Conservation (phyloP, 768 basidiomycete genomes). For the Gymnopilus junonius region DNA sequence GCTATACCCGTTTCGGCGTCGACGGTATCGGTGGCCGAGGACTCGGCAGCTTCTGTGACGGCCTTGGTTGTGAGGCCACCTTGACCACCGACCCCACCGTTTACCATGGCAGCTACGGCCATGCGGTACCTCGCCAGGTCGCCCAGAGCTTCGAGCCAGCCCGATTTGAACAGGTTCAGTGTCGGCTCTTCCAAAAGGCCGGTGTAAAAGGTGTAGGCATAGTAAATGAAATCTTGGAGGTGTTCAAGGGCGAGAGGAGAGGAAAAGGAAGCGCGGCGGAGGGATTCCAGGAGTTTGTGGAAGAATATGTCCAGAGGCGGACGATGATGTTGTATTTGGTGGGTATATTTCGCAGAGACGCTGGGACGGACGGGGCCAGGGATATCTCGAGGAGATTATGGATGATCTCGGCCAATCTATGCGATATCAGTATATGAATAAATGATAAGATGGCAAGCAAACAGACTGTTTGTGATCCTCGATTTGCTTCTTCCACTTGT, state of each 20-base stretch:
- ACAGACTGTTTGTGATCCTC: slow-evolving; percentile 85
- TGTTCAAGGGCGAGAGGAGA: slow-evolving; percentile 81
- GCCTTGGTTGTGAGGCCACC: slow-evolving; percentile 61
- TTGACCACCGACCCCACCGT: slow-evolving; percentile 45
- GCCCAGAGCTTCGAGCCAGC: slow-evolving; percentile 97
- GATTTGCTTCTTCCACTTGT: slow-evolving; percentile 76
- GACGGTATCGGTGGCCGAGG: slow-evolving; percentile 16
- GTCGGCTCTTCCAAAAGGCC: slow-evolving; percentile 83
- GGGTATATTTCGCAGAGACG: slow-evolving; percentile 87
- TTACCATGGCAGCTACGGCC: slow-evolving; percentile 90
- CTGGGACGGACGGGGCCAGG: slow-evolving; percentile 84
- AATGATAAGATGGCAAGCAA: slow-evolving; percentile 8
- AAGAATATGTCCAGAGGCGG: slow-evolving; percentile 90
- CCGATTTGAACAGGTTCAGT: slow-evolving; percentile 69
- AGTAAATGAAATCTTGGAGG: slow-evolving; percentile 93
- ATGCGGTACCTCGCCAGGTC: slow-evolving; percentile 95
- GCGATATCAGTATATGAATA: slow-evolving; percentile 7
- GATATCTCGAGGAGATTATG: slow-evolving; percentile 88
- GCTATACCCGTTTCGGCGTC: slow-evolving; percentile 18
- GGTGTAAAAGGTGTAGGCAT: slow-evolving; percentile 94
- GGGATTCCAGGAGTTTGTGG: slow-evolving; percentile 86
- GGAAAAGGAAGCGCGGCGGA: slow-evolving; percentile 82
- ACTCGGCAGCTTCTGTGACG: slow-evolving; percentile 46
- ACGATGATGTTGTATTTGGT: slow-evolving; percentile 95
- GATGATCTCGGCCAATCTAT: slow-evolving; percentile 87